Base-by-base conservation (phyloP, 306 rosid genomes). In the Fragaria ananassa region DNA sequence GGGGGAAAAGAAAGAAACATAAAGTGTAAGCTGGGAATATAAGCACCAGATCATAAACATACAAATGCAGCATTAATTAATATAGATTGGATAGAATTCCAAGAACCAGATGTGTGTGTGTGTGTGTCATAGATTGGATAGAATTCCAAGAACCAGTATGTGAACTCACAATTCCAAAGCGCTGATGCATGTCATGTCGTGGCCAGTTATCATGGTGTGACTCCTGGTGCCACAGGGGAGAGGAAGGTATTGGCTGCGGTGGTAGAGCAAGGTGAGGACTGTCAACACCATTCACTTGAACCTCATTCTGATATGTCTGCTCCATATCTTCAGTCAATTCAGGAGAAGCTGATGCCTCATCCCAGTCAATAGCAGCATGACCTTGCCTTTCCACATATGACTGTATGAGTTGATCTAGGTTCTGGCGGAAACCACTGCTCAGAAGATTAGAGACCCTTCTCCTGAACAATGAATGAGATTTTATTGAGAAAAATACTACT, bases 371-470 rank as follows among this genome's bases (percentile, higher is more conserved):
- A 8, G 88, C 76, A 80, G 89, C 84, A 69, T 84, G 87, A 45
- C 96, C 83, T 81, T 86, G 97, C 86, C 99, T 91, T 81, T 92
- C 98, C 75, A 92, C 89, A 83, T 92, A 96, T 71, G 99, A 91
- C 79, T 89, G 97, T 77, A 96, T 90, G 82, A 96, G 80, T 61
- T 86, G 98, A 81, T 96, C 89, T 63, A 96, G 98, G 84, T 88
- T 92, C 73, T 92, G 97, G 21, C 99, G 98, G 44, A 96, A 96
- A 70, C 93, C 96, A 85, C 99, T 96, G 53, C 86, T 89, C 61
- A 95, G 92, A 81, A 96, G 97, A 83, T 84, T 96, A 81, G 99
- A 96, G 77, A 96, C 99, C 80, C 99, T 91, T 84, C 99, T 96
- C 91, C 99, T 96, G 91, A 85, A 87, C 66, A 66, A 75, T 68